Base-by-base conservation (phyloP, 2,329 filamentous ascomycete genomes). In the Diaporthe eres region DNA sequence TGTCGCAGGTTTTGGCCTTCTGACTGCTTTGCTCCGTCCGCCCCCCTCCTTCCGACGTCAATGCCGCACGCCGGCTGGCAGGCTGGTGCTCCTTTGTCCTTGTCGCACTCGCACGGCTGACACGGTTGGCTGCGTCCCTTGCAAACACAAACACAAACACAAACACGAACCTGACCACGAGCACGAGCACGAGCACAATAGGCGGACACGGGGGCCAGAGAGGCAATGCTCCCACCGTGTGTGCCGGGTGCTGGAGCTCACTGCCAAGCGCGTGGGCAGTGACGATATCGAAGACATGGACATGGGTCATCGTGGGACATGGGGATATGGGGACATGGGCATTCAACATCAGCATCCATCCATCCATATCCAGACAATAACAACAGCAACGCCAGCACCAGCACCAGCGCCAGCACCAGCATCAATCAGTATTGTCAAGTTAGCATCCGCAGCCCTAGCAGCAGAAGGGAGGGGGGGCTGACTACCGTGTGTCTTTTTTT, bases 1-100 rank as follows among this genome's bases (percentile, higher is more conserved):
- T 51, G 63, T 68, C 63, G 44, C 63, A 68, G 63, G 28, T 68
- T 68, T 25, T 51, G 61, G 10, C 44, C 61, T 49, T 51, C 42
- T 67, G 61, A 67, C 61, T 63, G 60, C 37, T 19, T 15, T 15
- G 42, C 61, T 12, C 37, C 39, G 37, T 17, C 58, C 17, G 34
- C 2, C 37, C 37, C 34, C 37, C 58, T 25, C 37, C 37, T 39
- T 39, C 37, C 37, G 28, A 19, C 57, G 15, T n/a, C 28, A 19
- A 31, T 25, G 9, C 57, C 31, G 22, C 19, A 10, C 19, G 8
- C 55, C 31, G 4, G n/a, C n/a, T 51, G 49, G 49, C 37, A 61
- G 58, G 37, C n/a, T 44, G 60, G 39, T 15, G 22, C 22, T 17
- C 31, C 57, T 39, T 8, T 60, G 34, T 25, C 31, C 34, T 42